Base-by-base conservation (phyloP, 805 yeast species). In the Wickerhamomyces sydowiorum region DNA sequence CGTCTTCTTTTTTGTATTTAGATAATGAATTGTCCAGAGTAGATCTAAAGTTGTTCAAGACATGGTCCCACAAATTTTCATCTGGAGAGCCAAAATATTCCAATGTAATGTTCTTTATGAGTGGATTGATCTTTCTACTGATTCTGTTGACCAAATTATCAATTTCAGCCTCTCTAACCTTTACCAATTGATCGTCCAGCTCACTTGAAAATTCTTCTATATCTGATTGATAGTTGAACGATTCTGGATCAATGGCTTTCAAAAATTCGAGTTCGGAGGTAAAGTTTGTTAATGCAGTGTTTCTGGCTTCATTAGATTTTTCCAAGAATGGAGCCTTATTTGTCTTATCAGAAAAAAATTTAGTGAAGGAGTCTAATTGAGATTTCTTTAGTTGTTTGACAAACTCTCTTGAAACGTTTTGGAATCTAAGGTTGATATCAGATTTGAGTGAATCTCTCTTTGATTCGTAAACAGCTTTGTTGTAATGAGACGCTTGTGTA, bases 401-500 rank as follows among this genome's bases (percentile, higher is more conserved):
- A 45, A 69, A 74, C 0, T 60, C 50, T 3, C 64, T 64, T 47
- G 75, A 72, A 7, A 82, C 56, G 19, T 68, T 69, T 29, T 58
- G 52, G 21, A 82, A 59, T 44, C 66, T 68, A 1, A 56, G 49
- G 49, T 78, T 75, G 35, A 89, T 64, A 42, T 73, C 74, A 9
- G 60, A 60, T 3, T 54, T 44, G 40, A 93, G 68, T 13, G 65
- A 69, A 1, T 47, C 51, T 43, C 83, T 73, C 57, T 83, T 83
- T 40, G 80, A 82, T 33, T 68, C 56, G 59, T 85, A 93, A 2
- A 90, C 95, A 2, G 72, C 45, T 30, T 67, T 61, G 39, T 78
- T 72, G 58, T 93, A 93, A 42, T 89, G 78, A 1, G 93, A 73
- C 2, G 98, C 99, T 43, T 73, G 70, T 5, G 66, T 53, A 56